Base-by-base conservation (phyloP, 305 asterid genomes). In the Fraxinus baroniana region DNA sequence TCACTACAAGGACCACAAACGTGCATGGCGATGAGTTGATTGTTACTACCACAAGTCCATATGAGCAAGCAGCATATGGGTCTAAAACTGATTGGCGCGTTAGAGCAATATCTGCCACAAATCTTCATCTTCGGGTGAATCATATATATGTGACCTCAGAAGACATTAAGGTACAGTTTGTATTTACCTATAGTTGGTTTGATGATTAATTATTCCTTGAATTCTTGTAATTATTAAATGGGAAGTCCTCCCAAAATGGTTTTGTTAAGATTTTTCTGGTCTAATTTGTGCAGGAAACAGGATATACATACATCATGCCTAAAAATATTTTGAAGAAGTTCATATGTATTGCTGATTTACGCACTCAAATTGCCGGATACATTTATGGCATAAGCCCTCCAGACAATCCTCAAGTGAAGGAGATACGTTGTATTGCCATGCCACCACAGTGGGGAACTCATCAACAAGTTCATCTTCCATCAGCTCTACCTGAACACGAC, bases 381-480 rank as follows among this genome's bases (percentile, higher is more conserved):
- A 92, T 97, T 74, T 97, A 95, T 78, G 99, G 99, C 2, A 71
- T 95, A 44, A 97, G 99, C 82, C 99, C 99, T 68, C 99, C 99
- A 1, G 99, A 97, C 87, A 97, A 94, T 84, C 99, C 99, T 84
- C 99, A 97, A 84, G 99, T 97, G 46, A 97, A 97, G 89, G 99
- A 97, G 90, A 95, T 97, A 80, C 98, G 99, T 4, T 97, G 99
- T 78, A 97, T 97, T 68, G 95, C 94, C 74, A 91, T 97, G 98
- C 93, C 97, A 18, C 99, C 99, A 2, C 99, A 97, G 84, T 97
- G 98, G 98, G 99, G 99, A 68, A 97, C 98, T 28, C 98, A 92
- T 89, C 99, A 97, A 87, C 97, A 93, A 81, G 98, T 95, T 82
- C 91, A 97, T 88, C 92, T 97, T 70, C 99, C 99, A 12, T 95